A percentile compares a stretch with the other conserved stretches of the same genome.
These are phyloP conservation scores for Pleurotus sapidus DNA, from an alignment of 768 basidiomycete genomes.

Conservation along the genomic window DNA sequence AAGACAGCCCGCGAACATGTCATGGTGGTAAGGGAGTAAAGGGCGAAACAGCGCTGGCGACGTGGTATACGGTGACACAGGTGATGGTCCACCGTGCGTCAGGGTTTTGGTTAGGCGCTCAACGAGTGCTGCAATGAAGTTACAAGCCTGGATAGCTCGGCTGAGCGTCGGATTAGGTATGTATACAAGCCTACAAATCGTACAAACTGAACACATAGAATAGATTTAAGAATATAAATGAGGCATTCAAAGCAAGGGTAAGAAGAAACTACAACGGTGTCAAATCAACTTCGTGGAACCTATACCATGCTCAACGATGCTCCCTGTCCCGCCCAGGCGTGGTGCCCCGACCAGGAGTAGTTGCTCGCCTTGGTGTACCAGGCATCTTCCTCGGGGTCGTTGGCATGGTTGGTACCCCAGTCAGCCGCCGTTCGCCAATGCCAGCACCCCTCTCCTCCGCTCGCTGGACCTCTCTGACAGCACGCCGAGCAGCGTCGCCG, in stretches of 20 bases:
- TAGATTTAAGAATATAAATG: slow-evolving; percentile 1
- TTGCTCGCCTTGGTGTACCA: slow-evolving; percentile 61
- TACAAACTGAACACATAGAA: background rate
- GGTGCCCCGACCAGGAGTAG: slow-evolving; percentile 40
- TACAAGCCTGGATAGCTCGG: background rate
- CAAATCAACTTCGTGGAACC: background rate
- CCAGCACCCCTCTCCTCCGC: slow-evolving; percentile 46
- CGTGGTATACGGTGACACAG: background rate
- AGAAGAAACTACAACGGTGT: background rate
- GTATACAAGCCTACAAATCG: background rate
- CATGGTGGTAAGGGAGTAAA: slow-evolving; percentile 25
- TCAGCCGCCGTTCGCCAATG: slow-evolving; percentile 52
- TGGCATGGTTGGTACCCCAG: slow-evolving; percentile 49
- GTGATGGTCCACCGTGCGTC: background rate
- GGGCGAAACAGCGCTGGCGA: background rate
- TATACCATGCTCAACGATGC: background rate
- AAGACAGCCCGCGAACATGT: slow-evolving; percentile 46
- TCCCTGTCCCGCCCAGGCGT: background rate
- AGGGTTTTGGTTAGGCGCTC: background rate
- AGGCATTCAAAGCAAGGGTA: background rate
- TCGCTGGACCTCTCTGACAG: slow-evolving; percentile 69
- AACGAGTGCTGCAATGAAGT: background rate
- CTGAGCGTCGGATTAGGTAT: background rate
- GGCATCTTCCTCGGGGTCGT: slow-evolving; percentile 63
- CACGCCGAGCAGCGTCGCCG: slow-evolving; percentile 70